Percentiles rank a stretch among this genome's conserved stretches.
These are phyloP conservation scores for Globisporangium perplexum DNA, from an alignment of 352 stramenopile genomes.

Conservation along the genomic window DNA sequence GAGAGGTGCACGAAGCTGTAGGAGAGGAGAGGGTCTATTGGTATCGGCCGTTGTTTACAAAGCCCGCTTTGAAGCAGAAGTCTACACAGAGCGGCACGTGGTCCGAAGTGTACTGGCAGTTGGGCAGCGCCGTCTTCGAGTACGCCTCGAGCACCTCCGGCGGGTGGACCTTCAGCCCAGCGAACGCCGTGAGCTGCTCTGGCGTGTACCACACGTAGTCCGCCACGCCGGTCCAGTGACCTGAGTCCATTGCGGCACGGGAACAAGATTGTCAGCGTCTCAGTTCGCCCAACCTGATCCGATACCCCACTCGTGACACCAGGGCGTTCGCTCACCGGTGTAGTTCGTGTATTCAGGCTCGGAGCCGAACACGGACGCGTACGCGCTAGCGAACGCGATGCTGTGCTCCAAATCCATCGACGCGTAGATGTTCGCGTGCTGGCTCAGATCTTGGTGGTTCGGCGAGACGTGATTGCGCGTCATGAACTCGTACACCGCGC, in stretches of 20 bases:
- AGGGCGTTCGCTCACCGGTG: conserved; percentile 57
- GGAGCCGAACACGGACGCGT: conserved; percentile 92
- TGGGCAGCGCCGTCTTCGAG: conserved; percentile 91
- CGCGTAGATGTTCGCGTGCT: conserved; percentile 26
- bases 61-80: conserved; percentile 74
- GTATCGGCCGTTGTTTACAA: conserved; percentile 39
- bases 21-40: conserved; percentile 23
- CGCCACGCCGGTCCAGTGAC: conserved; percentile 92
- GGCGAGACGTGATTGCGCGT: conserved; percentile 78
- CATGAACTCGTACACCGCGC: conserved; percentile 97
- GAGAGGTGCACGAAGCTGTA: too few relatives aligned
- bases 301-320: background rate
- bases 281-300: too few relatives aligned
- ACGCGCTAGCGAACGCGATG: conserved; percentile 92
- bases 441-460: conserved; percentile 91
- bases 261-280: background rate
- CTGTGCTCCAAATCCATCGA: conserved; percentile 89
- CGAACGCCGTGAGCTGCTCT: conserved; percentile 90
- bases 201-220: conserved; percentile 99
- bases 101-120: conserved; percentile 95
- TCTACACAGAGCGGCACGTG: conserved; percentile 93
- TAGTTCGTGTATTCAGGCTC: conserved; percentile 99
- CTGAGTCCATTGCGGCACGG: conserved; percentile 14
- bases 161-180: conserved; percentile 91
- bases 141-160: conserved; percentile 86